Conservation (phyloP, 345 rosid genomes). For the Leavenworthia alabamica region DNA sequence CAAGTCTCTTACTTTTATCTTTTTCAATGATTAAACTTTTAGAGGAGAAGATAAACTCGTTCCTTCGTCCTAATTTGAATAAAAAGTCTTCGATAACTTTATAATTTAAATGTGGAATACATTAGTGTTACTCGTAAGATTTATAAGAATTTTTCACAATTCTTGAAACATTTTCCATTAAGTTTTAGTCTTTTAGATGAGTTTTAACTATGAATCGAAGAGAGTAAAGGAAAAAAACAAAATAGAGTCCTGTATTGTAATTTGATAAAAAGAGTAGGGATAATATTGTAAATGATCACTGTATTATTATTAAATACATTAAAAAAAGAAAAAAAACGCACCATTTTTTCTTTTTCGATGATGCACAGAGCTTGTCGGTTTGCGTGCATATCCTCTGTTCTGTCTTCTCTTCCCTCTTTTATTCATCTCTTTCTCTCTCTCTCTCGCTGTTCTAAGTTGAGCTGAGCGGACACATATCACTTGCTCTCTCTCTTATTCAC, state of each 20-base stretch:
- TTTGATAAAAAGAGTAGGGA: constrained; percentile 39
- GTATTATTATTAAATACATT: background rate
- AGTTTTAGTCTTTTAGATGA: background rate
- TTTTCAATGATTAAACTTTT: background rate
- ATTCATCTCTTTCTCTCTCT: background rate
- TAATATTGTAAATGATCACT: constrained; percentile 39
- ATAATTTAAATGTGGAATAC: background rate
- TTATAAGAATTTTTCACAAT: background rate
- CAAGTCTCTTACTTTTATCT: background rate
- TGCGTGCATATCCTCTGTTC: constrained; percentile 60
- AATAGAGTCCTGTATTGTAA: constrained; percentile 36
- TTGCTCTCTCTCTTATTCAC: constrained; percentile 28
- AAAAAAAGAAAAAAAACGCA: constrained; percentile 15
- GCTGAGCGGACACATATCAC: constrained; percentile 37
- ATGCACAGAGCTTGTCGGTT: constrained; percentile 55
- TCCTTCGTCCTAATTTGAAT: background rate
- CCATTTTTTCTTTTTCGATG: constrained; percentile 31
- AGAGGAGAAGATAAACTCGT: background rate
- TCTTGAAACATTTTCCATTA: background rate
- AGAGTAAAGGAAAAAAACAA: background rate
- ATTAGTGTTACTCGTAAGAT: background rate
- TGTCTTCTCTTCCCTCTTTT: constrained; percentile 9
- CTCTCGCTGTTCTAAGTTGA: constrained; percentile 35
- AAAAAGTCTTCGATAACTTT: background rate
- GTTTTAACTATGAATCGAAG: background rate